A percentile compares a stretch with the other conserved stretches of the same genome.
Conservation (phyloP, 257 asterid genomes). For the Jacaranda mimosifolia region DNA sequence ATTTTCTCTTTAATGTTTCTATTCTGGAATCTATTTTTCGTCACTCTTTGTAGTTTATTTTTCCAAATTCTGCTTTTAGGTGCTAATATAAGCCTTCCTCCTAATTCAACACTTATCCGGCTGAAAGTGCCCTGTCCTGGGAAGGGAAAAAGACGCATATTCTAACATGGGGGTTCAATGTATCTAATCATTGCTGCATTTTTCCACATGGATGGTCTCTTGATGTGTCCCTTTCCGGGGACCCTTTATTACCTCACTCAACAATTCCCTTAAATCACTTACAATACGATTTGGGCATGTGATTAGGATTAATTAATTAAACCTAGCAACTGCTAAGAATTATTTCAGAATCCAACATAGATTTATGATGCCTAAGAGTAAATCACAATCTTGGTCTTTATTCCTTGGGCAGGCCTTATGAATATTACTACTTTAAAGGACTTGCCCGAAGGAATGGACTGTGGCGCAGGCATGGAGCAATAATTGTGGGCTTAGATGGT, state of each 20-base stretch:
- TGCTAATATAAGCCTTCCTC: neutral
- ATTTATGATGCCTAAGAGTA: conserved; percentile 12
- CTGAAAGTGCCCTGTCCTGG: conserved; percentile 32
- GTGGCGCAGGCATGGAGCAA: neutral
- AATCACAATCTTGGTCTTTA: neutral
- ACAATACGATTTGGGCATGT: conserved; percentile 13
- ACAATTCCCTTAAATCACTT: neutral
- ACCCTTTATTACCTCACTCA: conserved; percentile 19
- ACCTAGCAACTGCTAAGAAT: neutral
- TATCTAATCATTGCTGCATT: conserved; percentile 40
- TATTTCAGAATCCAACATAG: conserved; percentile 14
- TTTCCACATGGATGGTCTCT: conserved; percentile 59
- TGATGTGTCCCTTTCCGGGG: conserved; percentile 29
- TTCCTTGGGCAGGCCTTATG: conserved; percentile 5
- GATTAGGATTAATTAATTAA: neutral
- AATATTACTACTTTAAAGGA: neutral
- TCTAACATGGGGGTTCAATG: conserved; percentile 37
- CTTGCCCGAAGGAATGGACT: neutral
- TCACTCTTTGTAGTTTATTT: neutral
- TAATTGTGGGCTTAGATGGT: neutral
- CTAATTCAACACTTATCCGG: conserved; percentile 28
- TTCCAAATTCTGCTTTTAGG: neutral
- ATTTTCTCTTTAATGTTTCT: neutral
- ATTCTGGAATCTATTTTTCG: neutral
- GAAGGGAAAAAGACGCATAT: conserved; percentile 26